Conservation (phyloP, 2,329 filamentous ascomycete species). For the Cladorrhinum sp. region DNA sequence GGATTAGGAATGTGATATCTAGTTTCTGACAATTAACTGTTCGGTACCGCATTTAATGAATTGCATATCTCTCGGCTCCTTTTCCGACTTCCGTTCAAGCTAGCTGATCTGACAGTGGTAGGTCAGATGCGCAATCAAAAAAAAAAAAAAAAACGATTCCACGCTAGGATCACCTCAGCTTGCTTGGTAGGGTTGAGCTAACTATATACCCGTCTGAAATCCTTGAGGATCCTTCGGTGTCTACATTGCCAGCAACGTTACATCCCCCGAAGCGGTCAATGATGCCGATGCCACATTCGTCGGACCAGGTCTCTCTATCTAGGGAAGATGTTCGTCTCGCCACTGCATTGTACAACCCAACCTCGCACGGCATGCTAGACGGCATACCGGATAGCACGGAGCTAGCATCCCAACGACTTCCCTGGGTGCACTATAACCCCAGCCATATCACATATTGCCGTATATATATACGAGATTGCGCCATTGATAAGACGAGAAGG, state of each 20-base stretch:
- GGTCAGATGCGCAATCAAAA: too few relatives aligned
- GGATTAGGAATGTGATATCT: too few relatives aligned
- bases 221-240: too few relatives aligned
- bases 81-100: too few relatives aligned
- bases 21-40: too few relatives aligned
- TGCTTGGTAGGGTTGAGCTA: too few relatives aligned
- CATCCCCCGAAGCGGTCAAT: background rate
- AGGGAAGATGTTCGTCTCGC: background rate
- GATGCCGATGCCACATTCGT: background rate
- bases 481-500: constrained; percentile 2
- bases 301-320: background rate
- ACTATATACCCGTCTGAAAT: too few relatives aligned
- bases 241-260: background rate
- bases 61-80: too few relatives aligned
- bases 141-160: too few relatives aligned
- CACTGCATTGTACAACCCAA: background rate
- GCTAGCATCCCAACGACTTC: background rate
- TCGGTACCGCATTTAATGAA: too few relatives aligned
- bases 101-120: too few relatives aligned
- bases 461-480: constrained; percentile 7
- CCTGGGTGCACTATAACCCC: background rate
- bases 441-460: constrained; percentile 1
- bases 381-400: background rate
- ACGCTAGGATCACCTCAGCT: too few relatives aligned
- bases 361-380: background rate